Conservation (phyloP, 208 protist genomes). For the Phytomonas francai region DNA sequence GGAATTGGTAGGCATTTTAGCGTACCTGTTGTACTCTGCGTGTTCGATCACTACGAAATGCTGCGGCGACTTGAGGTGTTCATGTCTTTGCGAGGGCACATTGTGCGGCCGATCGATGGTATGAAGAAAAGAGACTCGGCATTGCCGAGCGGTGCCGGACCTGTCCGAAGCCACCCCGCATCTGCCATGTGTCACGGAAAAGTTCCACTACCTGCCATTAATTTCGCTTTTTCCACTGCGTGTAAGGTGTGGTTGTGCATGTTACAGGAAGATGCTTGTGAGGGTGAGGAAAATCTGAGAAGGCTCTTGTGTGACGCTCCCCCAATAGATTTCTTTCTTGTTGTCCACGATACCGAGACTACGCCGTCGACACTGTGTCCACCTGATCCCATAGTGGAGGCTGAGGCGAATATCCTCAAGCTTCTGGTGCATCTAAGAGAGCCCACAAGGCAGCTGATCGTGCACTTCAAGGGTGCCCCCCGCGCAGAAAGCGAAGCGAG, state of each 20-base stretch:
- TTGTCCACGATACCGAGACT: background rate
- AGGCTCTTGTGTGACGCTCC: slow-evolving; percentile 16
- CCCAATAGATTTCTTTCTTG: slow-evolving; percentile 9
- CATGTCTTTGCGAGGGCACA: slow-evolving; percentile 64
- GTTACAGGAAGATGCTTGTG: slow-evolving; percentile 43
- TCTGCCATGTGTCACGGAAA: background rate
- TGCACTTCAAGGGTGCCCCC: too few species aligned
- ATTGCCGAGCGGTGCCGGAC: too few species aligned
- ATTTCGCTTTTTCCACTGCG: slow-evolving; percentile 14
- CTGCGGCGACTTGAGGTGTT: slow-evolving; percentile 61
- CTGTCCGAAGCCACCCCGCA: too few species aligned
- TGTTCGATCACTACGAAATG: slow-evolving; percentile 55
- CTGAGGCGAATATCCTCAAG: too few species aligned
- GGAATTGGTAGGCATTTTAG: background rate
- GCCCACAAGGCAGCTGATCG: too few species aligned
- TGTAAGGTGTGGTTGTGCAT: slow-evolving; percentile 61
- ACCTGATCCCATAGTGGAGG: too few species aligned
- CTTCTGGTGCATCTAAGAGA: too few species aligned
- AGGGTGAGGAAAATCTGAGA: slow-evolving; percentile 13
- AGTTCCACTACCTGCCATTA: slow-evolving; percentile 7
- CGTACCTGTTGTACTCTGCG: slow-evolving; percentile 26
- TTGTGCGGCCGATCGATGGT: slow-evolving; percentile 49
- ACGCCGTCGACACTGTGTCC: background rate
- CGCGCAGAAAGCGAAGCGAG: too few species aligned
- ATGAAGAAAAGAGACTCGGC: background rate